phyloP scores from a whole-genome alignment of 2,329 filamentous ascomycete species.

The Colletotrichum godetiae region DNA sequence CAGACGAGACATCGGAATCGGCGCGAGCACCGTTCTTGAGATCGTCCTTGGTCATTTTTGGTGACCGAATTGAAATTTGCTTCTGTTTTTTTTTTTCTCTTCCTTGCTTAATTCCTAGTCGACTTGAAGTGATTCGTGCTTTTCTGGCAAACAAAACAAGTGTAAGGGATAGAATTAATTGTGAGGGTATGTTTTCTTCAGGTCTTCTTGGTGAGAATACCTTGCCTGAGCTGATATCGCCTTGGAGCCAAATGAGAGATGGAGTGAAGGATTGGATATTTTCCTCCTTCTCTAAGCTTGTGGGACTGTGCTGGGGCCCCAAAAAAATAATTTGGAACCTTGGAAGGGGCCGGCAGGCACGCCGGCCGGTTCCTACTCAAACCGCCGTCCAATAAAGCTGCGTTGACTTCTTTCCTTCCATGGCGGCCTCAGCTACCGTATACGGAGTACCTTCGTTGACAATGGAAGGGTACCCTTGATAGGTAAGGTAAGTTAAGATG shows the following conservation, averaged over 20 bases:
- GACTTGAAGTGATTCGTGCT: neutral
- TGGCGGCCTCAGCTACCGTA: too few species aligned
- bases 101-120: neutral
- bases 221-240: neutral
- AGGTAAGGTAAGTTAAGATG: too few species aligned
- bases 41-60: conserved; percentile 10
- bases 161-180: too few species aligned
- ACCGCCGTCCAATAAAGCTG: neutral
- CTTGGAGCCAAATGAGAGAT: neutral
- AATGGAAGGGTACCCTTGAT: neutral
- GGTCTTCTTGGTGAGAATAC: neutral
- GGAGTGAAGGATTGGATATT: neutral
- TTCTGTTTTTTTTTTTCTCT: neutral
- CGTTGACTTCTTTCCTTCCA: neutral
- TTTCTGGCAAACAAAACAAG: neutral
- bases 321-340: neutral
- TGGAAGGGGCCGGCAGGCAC: neutral
- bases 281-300: neutral
- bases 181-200: neutral
- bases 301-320: conserved; percentile 6
- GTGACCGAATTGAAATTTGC: neutral
- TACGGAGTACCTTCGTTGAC: neutral
- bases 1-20: conserved; percentile 40
- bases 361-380: neutral
- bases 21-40: conserved; percentile 9